These are phyloP conservation scores for Bisporella sp. DNA, from an alignment of 2,329 filamentous ascomycete genomes.

Conservation along the genomic window DNA sequence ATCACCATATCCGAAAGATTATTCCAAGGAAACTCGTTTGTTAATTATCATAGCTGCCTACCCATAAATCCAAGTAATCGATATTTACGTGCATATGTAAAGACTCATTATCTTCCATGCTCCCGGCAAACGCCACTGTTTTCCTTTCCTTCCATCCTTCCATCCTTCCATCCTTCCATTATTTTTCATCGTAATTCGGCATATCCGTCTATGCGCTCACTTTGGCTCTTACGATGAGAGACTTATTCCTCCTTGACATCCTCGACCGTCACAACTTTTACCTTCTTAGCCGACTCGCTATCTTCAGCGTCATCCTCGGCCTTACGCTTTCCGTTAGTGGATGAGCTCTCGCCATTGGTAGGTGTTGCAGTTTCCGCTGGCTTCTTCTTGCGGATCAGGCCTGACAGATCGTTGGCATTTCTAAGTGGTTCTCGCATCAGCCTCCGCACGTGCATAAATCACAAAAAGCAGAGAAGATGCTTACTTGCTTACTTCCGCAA, in stretches of 20 bases:
- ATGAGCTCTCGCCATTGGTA: conserved; percentile 20
- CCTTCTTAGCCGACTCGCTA: conserved; percentile 25
- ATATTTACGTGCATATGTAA: no score
- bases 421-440: neutral
- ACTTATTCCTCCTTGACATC: conserved; percentile 1
- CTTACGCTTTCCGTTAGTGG: conserved; percentile 45
- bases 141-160: no score
- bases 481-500: conserved; percentile 65
- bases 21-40: no score
- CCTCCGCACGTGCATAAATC: neutral
- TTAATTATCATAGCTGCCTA: no score
- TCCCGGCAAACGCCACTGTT: no score
- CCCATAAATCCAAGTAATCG: no score
- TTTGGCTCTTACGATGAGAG: neutral
- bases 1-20: no score
- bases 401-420: conserved; percentile 58
- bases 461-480: conserved; percentile 41
- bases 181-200: no score
- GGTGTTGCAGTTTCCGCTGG: conserved; percentile 26
- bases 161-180: no score
- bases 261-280: conserved; percentile 20
- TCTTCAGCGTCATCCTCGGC: conserved; percentile 34
- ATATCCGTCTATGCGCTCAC: no score
- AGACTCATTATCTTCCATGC: no score
- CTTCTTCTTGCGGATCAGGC: conserved; percentile 66